Conservation (phyloP, 495 filamentous ascomycete species). For the Endocarpon pusillum region DNA sequence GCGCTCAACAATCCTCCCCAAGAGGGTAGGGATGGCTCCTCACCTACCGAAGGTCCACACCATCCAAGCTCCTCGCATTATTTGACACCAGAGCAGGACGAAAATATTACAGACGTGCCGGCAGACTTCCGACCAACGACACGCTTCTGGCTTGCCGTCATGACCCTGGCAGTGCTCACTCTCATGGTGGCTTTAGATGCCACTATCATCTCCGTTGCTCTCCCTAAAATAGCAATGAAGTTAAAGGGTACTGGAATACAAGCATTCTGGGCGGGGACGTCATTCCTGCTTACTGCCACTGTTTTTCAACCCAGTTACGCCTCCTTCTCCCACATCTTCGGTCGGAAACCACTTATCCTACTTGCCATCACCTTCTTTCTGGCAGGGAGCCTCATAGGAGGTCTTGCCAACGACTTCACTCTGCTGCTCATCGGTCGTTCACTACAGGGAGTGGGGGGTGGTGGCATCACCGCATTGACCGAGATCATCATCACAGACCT, state of each 20-base stretch:
- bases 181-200: conserved; percentile 58
- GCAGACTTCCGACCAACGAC: conserved; percentile 10
- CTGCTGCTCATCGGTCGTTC: conserved; percentile 45
- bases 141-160: conserved; percentile 20
- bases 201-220: conserved; percentile 54
- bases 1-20: too few relatives aligned
- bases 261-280: conserved; percentile 29
- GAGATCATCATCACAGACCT: conserved; percentile 52
- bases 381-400: conserved; percentile 41
- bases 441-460: conserved; percentile 57
- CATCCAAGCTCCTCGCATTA: too few relatives aligned
- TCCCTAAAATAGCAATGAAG: conserved; percentile 28
- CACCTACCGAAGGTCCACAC: too few relatives aligned
- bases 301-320: conserved; percentile 23
- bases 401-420: conserved; percentile 39
- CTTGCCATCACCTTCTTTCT: conserved; percentile 34
- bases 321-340: conserved; percentile 25
- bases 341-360: conserved; percentile 27
- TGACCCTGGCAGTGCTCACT: conserved; percentile 40
- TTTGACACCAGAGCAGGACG: background rate
- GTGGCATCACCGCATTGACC: conserved; percentile 44
- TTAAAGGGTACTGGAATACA: conserved; percentile 36
- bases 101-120: background rate
- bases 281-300: conserved; percentile 23
- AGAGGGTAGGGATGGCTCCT: too few relatives aligned